Evolutionary conservation across 768 basidiomycete species (phyloP).

Genomic region (Rhizopogon vinicolor): DNA sequence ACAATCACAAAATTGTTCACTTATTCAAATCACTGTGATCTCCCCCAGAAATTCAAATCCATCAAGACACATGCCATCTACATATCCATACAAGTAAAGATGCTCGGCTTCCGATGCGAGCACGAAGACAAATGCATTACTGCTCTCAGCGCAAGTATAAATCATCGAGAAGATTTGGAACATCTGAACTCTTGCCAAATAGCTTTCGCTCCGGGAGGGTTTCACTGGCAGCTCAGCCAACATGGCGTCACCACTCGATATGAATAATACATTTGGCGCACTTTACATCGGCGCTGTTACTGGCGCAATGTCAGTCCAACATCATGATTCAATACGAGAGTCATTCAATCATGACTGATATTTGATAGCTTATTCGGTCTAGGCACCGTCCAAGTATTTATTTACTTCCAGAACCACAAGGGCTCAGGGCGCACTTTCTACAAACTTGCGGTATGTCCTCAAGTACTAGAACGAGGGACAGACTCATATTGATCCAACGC

Average conservation of each 20-base stretch:
- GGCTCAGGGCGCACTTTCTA: conserved; percentile 26
- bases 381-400: conserved; percentile 49
- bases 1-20: too few species aligned
- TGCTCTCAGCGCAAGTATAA: too few species aligned
- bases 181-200: too few species aligned
- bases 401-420: conserved; percentile 39
- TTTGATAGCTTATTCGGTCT: conserved; percentile 48
- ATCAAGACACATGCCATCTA: too few species aligned
- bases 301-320: conserved; percentile 44
- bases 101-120: too few species aligned
- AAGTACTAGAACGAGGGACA: neutral
- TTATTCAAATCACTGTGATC: too few species aligned
- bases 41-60: too few species aligned
- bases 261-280: conserved; percentile 46
- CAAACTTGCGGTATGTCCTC: conserved; percentile 33
- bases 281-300: conserved; percentile 49
- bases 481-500: neutral
- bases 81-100: too few species aligned
- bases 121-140: too few species aligned
- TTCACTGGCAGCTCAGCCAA: neutral
- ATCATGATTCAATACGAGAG: neutral
- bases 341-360: neutral
- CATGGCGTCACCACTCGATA: conserved; percentile 25
- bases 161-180: too few species aligned
- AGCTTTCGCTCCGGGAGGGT: neutral